A percentile compares a stretch with the other conserved stretches of the same genome.
These are phyloP conservation scores for Talaromyces borbonicus DNA, from an alignment of 495 filamentous ascomycete genomes.

Conservation along the genomic window DNA sequence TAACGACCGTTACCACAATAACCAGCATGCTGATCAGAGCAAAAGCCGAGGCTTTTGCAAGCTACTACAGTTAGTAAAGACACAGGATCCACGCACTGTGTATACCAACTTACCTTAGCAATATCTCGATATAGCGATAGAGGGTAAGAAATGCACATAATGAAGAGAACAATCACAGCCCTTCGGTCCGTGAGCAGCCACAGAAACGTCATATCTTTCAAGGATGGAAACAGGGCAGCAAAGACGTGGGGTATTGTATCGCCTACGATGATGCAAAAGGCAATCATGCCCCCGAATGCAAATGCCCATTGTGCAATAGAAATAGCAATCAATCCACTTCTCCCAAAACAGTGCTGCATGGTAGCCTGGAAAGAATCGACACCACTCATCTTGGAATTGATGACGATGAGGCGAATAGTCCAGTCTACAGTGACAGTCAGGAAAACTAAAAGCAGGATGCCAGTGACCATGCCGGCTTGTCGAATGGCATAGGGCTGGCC, in stretches of 20 bases:
- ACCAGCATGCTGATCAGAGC: slow-evolving; percentile 86
- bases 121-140: slow-evolving; percentile 92
- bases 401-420: slow-evolving; percentile 93
- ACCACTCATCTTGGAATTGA: slow-evolving; percentile 90
- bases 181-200: slow-evolving; percentile 72
- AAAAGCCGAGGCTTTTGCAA: slow-evolving; percentile 89
- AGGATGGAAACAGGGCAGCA: slow-evolving; percentile 65
- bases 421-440: slow-evolving; percentile 84
- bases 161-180: slow-evolving; percentile 77
- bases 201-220: slow-evolving; percentile 63
- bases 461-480: slow-evolving; percentile 76
- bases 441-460: slow-evolving; percentile 63
- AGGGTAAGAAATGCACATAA: slow-evolving; percentile 80
- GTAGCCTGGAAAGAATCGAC: slow-evolving; percentile 90
- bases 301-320: slow-evolving; percentile 90
- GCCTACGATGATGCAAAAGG: slow-evolving; percentile 94
- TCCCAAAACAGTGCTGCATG: slow-evolving; percentile 88
- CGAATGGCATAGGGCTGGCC: slow-evolving; percentile 92
- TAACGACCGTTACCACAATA: slow-evolving; percentile 82
- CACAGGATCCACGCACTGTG: neutral
- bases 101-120: slow-evolving; percentile 58
- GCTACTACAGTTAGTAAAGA: slow-evolving; percentile 32
- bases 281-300: slow-evolving; percentile 97
- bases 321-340: slow-evolving; percentile 78
- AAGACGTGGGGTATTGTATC: slow-evolving; percentile 92